Base-by-base conservation (phyloP, 495 filamentous ascomycete species). In the Astrothelium subdiscretum region DNA sequence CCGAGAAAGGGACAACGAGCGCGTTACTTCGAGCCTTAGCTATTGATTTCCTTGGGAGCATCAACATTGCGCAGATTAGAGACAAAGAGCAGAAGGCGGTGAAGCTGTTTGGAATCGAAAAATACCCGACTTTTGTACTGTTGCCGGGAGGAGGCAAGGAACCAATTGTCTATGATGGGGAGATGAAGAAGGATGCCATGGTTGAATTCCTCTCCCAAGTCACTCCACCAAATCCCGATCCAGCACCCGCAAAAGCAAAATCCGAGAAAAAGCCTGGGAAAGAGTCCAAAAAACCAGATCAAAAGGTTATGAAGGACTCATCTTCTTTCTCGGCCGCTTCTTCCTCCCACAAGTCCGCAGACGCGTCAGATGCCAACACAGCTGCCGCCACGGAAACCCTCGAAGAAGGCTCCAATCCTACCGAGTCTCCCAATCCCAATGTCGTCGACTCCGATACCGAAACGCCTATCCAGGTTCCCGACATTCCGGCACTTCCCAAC, bases 1-100 rank as follows among this genome's bases (percentile, higher is more conserved):
- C 88, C 1, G 90, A 96, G 63, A 97, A 97, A 75, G 92, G 92
- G 1, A 87, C 87, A 15, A 92, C 88, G 0, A 89, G 88, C 71
- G 80, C 91, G 11, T 76, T 96, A 15, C 79, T 95, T 61, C 89
- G 87, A 73, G 85, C 90, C 32, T 70, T 97, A 27, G 92, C 95
- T 1, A 88, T 96, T 63, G 95, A 97, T 65, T 97, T 92, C 73
- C 77, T 91, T n/a, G 92, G 85, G 31, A 82, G 81, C 48, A 85
- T 97, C 68, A 80, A 80, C 13, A 79, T 99, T 61, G 91, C 87
- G 26, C 92, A 97, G 74, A 84, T 95, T 43, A 82, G 91, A 51
- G 86, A 88, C 73, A 96, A 91, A 74, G 89, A 97, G 74, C 75
- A 79, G 31, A 81, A 80, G 60, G 80, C 88, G 0, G 81, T 89